Conservation (phyloP, 805 yeast species). For the Schizosaccharomyces osmophilus region DNA sequence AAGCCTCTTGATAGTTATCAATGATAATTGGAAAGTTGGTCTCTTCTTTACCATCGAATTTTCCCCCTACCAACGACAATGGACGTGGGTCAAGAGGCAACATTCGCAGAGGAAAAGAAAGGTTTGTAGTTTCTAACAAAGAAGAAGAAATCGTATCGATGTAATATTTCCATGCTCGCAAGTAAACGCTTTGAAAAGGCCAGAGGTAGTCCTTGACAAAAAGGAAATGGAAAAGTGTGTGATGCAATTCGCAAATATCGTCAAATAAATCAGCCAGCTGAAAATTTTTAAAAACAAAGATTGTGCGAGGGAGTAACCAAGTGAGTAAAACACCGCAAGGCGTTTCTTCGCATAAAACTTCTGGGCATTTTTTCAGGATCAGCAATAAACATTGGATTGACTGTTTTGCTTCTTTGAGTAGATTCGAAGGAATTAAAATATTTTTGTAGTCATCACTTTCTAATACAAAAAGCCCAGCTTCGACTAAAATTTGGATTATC, state of each 20-base stretch:
- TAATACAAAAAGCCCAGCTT: constrained; percentile 1
- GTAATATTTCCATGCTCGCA: background rate
- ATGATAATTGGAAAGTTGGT: background rate
- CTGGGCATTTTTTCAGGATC: background rate
- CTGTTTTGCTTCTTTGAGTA: background rate
- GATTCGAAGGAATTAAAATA: background rate
- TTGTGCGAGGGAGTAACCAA: background rate
- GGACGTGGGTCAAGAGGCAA: background rate
- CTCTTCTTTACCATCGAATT: background rate
- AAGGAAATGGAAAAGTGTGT: background rate
- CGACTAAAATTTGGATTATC: background rate
- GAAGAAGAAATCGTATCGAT: background rate
- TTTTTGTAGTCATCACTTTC: background rate
- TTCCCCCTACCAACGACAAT: background rate
- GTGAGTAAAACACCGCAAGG: background rate
- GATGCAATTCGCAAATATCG: background rate
- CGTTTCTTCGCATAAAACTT: background rate
- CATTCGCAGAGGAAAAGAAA: background rate
- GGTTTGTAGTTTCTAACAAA: background rate
- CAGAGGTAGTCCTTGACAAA: background rate
- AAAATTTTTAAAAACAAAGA: background rate
- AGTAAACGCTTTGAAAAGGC: background rate
- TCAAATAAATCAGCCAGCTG: background rate
- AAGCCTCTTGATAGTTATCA: background rate
- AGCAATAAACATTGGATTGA: background rate